phyloP scores from a whole-genome alignment of 1,284 basidiomycete genomes.

The Ganoderma sinense region DNA sequence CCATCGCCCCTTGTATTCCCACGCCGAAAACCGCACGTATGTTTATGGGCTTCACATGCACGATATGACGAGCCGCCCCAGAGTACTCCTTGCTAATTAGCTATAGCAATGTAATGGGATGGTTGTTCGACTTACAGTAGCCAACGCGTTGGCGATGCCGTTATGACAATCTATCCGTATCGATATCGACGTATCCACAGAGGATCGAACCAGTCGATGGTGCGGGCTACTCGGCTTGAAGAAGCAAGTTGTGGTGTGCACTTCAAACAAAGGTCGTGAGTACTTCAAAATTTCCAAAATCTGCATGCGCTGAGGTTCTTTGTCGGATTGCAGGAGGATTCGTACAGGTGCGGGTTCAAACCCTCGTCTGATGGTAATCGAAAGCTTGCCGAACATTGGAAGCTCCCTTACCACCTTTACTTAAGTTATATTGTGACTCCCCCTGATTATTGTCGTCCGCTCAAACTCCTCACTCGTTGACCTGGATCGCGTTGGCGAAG shows the following conservation, averaged over 20 bases:
- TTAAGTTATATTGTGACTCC: not conserved
- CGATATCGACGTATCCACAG: too few relatives aligned
- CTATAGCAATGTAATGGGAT: slow-evolving; percentile 40
- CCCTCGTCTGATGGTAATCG: not conserved
- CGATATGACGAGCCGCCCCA: slow-evolving; percentile 38
- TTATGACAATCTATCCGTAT: not conserved
- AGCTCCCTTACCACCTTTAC: not conserved
- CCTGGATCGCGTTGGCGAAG: not conserved
- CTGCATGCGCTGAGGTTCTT: too few relatives aligned
- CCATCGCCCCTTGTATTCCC: slow-evolving; percentile 26
- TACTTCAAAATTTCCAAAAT: not conserved
- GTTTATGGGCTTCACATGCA: slow-evolving; percentile 38
- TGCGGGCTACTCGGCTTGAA: too few relatives aligned
- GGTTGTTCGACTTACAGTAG: slow-evolving; percentile 25
- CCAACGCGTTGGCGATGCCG: not conserved
- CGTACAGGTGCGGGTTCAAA: too few relatives aligned
- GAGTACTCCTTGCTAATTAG: slow-evolving; percentile 37
- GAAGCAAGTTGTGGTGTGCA: too few relatives aligned
- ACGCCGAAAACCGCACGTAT: slow-evolving; percentile 33
- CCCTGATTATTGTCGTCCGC: not conserved
- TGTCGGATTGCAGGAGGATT: too few relatives aligned
- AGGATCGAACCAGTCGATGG: not conserved
- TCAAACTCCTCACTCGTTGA: not conserved
- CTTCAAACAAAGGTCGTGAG: not conserved
- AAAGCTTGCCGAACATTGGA: not conserved